Percentiles rank a stretch among this genome's conserved stretches.
Evolutionary conservation across 2,329 filamentous ascomycete species (phyloP).

Genomic region (Ceratocystiopsis sp.): DNA sequence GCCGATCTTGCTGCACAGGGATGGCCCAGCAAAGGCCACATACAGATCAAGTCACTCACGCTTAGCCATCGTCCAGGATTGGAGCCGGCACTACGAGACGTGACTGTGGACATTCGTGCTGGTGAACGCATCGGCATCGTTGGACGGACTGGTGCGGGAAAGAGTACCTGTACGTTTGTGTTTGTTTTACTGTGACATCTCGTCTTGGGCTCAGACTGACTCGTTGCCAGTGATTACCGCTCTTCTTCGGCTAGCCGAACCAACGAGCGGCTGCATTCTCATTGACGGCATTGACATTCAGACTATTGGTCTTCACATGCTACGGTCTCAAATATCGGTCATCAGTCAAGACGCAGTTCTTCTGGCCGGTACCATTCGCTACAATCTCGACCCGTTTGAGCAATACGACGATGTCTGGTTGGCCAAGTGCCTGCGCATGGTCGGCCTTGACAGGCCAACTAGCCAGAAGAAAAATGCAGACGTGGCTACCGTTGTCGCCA

Average conservation of each 20-base stretch:
- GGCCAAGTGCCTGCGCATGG: constrained; percentile 66
- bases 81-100: constrained; percentile 52
- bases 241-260: constrained; percentile 81
- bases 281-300: constrained; percentile 82
- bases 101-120: constrained; percentile 72
- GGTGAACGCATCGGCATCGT: constrained; percentile 91
- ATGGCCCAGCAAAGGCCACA: constrained; percentile 33
- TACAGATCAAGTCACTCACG: constrained; percentile 76
- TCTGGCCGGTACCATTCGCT: constrained; percentile 79
- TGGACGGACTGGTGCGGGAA: constrained; percentile 84
- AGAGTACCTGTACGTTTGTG: constrained; percentile 34
- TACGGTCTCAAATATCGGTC: constrained; percentile 88
- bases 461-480: too few species aligned
- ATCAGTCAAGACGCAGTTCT: constrained; percentile 92
- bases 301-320: constrained; percentile 70
- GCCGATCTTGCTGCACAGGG: neutral
- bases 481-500: too few species aligned
- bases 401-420: constrained; percentile 80
- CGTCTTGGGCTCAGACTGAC: neutral
- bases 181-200: neutral
- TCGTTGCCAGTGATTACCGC: constrained; percentile 60
- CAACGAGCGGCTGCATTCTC: constrained; percentile 71
- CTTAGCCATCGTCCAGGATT: constrained; percentile 78
- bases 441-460: too few species aligned
- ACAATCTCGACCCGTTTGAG: constrained; percentile 86